Evolutionary conservation across 2,329 filamentous ascomycete genomes (phyloP).

Genomic region (Sodiomyces alkalinus): DNA sequence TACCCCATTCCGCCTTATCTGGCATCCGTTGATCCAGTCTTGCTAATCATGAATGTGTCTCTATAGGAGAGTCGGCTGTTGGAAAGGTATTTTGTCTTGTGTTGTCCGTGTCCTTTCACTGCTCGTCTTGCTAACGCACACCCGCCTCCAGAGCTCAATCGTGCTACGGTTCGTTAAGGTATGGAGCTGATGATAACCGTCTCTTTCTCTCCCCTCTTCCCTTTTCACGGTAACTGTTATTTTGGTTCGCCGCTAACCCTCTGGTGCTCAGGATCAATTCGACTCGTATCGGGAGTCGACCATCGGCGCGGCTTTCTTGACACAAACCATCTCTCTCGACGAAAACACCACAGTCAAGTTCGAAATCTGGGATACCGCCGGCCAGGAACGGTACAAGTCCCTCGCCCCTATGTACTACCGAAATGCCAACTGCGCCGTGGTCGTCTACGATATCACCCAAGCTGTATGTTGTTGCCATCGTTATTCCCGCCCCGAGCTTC

Average conservation of each 20-base stretch:
- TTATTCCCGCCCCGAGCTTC: too few relatives aligned
- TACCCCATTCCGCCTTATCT: background rate
- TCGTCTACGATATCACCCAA: conserved; percentile 99
- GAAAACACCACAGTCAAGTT: conserved; percentile 99
- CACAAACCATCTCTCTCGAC: conserved; percentile 95
- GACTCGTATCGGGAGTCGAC: conserved; percentile 94
- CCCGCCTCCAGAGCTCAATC: conserved; percentile 63
- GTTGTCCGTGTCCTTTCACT: too few relatives aligned
- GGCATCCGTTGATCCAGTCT: conserved; percentile 3
- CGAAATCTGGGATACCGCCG: conserved; percentile 98
- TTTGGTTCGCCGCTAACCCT: background rate
- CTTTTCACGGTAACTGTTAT: too few relatives aligned
- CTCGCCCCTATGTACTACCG: conserved; percentile 99
- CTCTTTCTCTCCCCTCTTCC: background rate
- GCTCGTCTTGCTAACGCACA: conserved; percentile 9
- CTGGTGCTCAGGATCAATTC: conserved; percentile 86
- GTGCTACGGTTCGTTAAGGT: conserved; percentile 98
- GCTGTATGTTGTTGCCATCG: conserved; percentile 77
- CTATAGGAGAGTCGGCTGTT: conserved; percentile 85
- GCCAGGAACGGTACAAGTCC: conserved; percentile 98
- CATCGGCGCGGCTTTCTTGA: conserved; percentile 95
- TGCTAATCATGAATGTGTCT: conserved; percentile 25
- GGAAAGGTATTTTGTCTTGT: conserved; percentile 70
- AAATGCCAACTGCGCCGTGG: conserved; percentile 97
- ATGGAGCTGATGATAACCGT: too few relatives aligned